Percentiles rank a stretch among this genome's conserved stretches.
Conservation (phyloP, 2,329 filamentous ascomycete genomes). For the Aspergillus sp. region DNA sequence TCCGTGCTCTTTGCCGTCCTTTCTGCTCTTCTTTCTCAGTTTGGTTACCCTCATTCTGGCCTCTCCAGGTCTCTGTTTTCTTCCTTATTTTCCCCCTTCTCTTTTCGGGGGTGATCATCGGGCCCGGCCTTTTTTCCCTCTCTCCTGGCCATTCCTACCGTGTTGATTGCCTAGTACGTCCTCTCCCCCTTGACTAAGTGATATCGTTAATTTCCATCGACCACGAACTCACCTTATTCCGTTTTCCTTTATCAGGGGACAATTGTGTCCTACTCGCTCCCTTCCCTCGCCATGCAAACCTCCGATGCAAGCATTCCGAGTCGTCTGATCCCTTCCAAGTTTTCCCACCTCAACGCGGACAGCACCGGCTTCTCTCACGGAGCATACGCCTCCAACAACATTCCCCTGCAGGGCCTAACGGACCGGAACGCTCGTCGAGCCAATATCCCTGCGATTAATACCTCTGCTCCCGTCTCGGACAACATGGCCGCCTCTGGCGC, state of each 20-base stretch:
- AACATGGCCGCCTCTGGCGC: constrained; percentile 87
- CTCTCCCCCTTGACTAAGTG: constrained; percentile 17
- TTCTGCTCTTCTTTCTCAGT: constrained; percentile 18
- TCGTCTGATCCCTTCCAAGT: constrained; percentile 73
- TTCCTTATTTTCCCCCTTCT: constrained; percentile 21
- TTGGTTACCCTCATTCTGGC: constrained; percentile 18
- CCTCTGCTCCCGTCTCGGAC: constrained; percentile 61
- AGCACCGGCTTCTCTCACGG: constrained; percentile 91
- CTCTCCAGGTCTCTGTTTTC: constrained; percentile 18
- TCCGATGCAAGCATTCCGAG: constrained; percentile 65
- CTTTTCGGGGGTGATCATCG: constrained; percentile 22
- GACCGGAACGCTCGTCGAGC: constrained; percentile 79
- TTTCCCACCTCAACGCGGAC: constrained; percentile 68
- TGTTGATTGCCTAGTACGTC: constrained; percentile 33
- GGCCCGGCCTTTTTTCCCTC: constrained; percentile 20
- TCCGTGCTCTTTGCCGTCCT: constrained; percentile 27
- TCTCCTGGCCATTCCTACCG: constrained; percentile 27
- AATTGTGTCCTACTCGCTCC: constrained; percentile 63
- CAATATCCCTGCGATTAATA: constrained; percentile 93
- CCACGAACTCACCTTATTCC: constrained; percentile 57
- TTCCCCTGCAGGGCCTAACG: constrained; percentile 72
- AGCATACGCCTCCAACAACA: constrained; percentile 80
- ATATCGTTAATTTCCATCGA: constrained; percentile 19
- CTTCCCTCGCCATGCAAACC: constrained; percentile 80
- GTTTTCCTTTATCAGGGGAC: constrained; percentile 76